Evolutionary conservation across 495 filamentous ascomycete species (phyloP).

Genomic region (Chaetomium tenue): DNA sequence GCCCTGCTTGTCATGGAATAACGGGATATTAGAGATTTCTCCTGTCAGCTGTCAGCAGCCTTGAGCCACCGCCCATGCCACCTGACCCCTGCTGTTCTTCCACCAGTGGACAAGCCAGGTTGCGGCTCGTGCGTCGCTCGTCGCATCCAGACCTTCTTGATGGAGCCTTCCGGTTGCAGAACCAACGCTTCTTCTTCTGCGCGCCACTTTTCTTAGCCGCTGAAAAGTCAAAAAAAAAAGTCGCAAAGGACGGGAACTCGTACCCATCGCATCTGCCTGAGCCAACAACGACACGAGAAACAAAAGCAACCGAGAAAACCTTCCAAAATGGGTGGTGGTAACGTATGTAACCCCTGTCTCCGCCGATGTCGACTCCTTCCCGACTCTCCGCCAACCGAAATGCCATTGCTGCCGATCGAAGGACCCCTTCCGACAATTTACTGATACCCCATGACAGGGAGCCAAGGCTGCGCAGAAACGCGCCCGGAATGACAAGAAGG

Average conservation of each 20-base stretch:
- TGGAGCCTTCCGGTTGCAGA: background rate
- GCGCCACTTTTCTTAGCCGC: constrained; percentile 24
- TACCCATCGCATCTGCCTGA: background rate
- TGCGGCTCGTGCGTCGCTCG: background rate
- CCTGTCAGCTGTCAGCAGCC: no score
- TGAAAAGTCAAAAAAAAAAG: constrained; percentile 18
- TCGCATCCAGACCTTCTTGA: background rate
- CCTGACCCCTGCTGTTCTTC: no score
- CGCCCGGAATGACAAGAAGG: constrained; percentile 53
- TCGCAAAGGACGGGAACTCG: background rate
- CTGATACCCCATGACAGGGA: constrained; percentile 40
- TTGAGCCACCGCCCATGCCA: no score
- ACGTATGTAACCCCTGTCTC: constrained; percentile 43
- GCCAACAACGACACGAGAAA: background rate
- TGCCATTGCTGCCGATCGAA: constrained; percentile 9
- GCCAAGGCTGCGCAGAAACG: constrained; percentile 59
- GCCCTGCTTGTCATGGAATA: no score
- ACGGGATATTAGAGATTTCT: no score
- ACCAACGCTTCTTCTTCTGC: constrained; percentile 11
- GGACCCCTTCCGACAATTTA: background rate
- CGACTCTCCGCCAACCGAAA: constrained; percentile 12
- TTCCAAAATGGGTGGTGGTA: constrained; percentile 50
- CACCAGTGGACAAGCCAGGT: background rate
- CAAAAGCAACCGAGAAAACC: constrained; percentile 1
- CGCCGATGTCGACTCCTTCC: background rate